A percentile compares a stretch with the other conserved stretches of the same genome.
Conservation (phyloP, 345 rosid genomes). For the Gynandropsis gynandra region DNA sequence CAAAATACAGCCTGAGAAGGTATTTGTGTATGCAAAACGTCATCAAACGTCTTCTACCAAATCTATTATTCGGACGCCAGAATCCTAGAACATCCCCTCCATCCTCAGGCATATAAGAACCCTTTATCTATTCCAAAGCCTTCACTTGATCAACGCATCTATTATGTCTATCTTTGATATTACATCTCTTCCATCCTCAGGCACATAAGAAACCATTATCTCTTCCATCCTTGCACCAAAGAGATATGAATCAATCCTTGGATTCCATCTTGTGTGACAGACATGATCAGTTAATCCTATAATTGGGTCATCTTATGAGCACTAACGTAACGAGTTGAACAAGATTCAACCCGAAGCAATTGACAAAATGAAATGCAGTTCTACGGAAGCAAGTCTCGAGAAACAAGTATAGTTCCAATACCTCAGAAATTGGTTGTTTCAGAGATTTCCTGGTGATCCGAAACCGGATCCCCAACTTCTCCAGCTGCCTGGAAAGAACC, state of each 20-base stretch:
- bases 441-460: constrained; percentile 65
- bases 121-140: not conserved
- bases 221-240: too few species aligned
- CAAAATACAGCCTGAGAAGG: too few species aligned
- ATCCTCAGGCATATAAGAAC: not conserved
- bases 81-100: not conserved
- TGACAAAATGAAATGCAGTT: too few species aligned
- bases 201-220: not conserved
- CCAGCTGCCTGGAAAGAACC: constrained; percentile 76
- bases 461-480: constrained; percentile 86
- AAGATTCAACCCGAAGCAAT: too few species aligned
- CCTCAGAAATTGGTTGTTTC: constrained; percentile 82
- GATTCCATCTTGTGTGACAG: too few species aligned
- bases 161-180: not conserved
- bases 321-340: too few species aligned
- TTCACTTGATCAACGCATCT: not conserved
- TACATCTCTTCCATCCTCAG: not conserved
- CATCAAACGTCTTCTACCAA: not conserved
- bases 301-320: too few species aligned
- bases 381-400: not conserved
- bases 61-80: not conserved
- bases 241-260: too few species aligned
- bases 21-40: too few species aligned
- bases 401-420: constrained; percentile 19
- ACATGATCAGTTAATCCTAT: too few species aligned